Conservation (phyloP, 2,329 filamentous ascomycete genomes). For the Ophiosphaerella korrae region DNA sequence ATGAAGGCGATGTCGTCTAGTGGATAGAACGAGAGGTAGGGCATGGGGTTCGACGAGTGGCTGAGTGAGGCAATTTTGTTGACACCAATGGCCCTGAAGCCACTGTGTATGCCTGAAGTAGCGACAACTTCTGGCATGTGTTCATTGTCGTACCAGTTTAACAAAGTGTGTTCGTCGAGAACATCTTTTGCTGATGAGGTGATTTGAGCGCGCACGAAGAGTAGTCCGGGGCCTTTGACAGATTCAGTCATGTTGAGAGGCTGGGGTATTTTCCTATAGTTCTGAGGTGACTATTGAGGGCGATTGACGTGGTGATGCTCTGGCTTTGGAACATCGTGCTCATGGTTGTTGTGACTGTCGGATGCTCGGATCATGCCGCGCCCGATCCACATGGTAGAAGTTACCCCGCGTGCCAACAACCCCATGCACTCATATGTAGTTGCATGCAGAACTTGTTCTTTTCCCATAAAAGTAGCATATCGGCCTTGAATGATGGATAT, state of each 20-base stretch:
- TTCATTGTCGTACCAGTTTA: slow-evolving; percentile 49
- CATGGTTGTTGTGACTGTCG: too few species aligned
- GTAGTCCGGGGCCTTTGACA: slow-evolving; percentile 16
- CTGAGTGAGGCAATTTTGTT: slow-evolving; percentile 20
- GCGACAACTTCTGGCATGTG: slow-evolving; percentile 47
- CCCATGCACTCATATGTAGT: too few species aligned
- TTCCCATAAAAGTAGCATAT: too few species aligned
- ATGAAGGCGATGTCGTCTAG: slow-evolving; percentile 46
- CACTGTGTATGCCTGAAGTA: slow-evolving; percentile 41
- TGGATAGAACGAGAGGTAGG: slow-evolving; percentile 47
- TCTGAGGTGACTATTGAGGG: too few species aligned
- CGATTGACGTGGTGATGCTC: too few species aligned
- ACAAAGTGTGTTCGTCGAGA: slow-evolving; percentile 38
- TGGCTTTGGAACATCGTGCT: too few species aligned
- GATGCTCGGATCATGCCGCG: too few species aligned
- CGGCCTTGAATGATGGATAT: too few species aligned
- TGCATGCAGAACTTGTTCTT: too few species aligned
- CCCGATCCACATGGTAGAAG: too few species aligned
- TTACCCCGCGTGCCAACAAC: too few species aligned
- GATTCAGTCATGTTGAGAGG: not conserved
- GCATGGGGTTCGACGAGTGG: slow-evolving; percentile 25
- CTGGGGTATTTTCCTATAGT: too few species aligned
- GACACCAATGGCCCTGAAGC: slow-evolving; percentile 40
- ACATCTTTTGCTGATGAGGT: slow-evolving; percentile 32
- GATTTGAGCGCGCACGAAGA: slow-evolving; percentile 23